Percentiles rank a stretch among this genome's conserved stretches.
Evolutionary conservation across 2,329 filamentous ascomycete species (phyloP).

Genomic region (Monosporascus sp.): DNA sequence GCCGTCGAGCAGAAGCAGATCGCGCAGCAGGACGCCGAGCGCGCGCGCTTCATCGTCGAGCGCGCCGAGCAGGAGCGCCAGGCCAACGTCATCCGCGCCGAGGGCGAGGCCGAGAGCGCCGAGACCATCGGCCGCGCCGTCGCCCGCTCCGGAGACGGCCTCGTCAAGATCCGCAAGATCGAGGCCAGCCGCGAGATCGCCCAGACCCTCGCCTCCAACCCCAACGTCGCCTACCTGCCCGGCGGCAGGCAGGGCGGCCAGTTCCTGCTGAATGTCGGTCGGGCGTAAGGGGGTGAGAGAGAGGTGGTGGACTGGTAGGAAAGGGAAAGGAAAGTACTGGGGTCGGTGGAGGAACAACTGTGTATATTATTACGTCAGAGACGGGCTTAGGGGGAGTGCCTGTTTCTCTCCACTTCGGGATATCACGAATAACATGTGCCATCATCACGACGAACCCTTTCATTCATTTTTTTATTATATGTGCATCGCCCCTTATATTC

Average conservation of each 20-base stretch:
- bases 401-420: background rate
- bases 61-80: constrained; percentile 98
- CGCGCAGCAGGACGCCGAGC: constrained; percentile 96
- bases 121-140: constrained; percentile 94
- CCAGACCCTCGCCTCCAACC: constrained; percentile 79
- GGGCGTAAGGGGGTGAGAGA: constrained; percentile 24
- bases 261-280: constrained; percentile 47
- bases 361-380: background rate
- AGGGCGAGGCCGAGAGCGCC: constrained; percentile 95
- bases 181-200: constrained; percentile 97
- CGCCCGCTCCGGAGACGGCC: constrained; percentile 84
- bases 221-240: constrained; percentile 93
- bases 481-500: background rate
- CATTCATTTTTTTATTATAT: background rate
- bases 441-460: background rate
- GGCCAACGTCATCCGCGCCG: constrained; percentile 95
- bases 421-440: background rate
- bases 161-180: constrained; percentile 94
- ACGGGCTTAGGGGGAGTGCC: background rate
- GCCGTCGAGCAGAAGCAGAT: constrained; percentile 99
- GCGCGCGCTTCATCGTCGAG: constrained; percentile 96
- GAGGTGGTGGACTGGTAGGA: background rate
- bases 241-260: constrained; percentile 58
- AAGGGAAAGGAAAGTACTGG: background rate
- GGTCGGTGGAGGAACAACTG: background rate